Percentiles rank a stretch among this genome's conserved stretches.
These are phyloP conservation scores for Lasiodiplodia sp. DNA, from an alignment of 2,329 filamentous ascomycete genomes.

Conservation along the genomic window DNA sequence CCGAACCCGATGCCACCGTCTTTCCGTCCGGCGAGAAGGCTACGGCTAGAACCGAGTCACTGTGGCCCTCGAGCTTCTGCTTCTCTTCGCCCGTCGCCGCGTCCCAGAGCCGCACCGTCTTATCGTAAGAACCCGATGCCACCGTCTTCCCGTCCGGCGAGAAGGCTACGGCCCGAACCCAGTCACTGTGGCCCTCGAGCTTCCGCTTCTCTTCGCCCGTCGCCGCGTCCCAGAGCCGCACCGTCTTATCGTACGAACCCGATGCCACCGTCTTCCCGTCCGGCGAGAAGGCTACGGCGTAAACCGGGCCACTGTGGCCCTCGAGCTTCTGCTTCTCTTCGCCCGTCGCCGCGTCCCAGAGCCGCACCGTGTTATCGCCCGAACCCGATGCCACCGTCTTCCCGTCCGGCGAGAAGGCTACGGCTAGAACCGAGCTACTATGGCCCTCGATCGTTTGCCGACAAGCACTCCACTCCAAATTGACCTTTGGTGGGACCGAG, in stretches of 20 bases:
- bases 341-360: slow-evolving; percentile 33
- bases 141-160: no score
- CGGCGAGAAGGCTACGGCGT: slow-evolving; percentile 32
- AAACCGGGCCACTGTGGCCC: slow-evolving; percentile 28
- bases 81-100: slow-evolving; percentile 16
- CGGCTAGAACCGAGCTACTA: background rate
- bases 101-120: slow-evolving; percentile 32
- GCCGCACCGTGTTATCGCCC: slow-evolving; percentile 31
- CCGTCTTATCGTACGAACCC: slow-evolving; percentile 31
- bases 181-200: no score
- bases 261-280: slow-evolving; percentile 34
- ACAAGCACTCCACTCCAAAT: slow-evolving; percentile 13
- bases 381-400: slow-evolving; percentile 34
- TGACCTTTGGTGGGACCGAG: slow-evolving; percentile 10
- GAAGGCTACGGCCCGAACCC: no score
- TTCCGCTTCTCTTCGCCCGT: slow-evolving; percentile 9
- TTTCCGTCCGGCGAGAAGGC: no score
- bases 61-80: no score
- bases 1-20: no score
- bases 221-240: slow-evolving; percentile 31
- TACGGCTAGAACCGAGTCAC: no score
- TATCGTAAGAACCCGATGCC: no score
- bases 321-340: slow-evolving; percentile 28
- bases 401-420: slow-evolving; percentile 35
- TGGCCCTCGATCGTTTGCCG: slow-evolving; percentile 16